Evolutionary conservation across 345 rosid species (phyloP).

Genomic region (Ailanthus altissimus): DNA sequence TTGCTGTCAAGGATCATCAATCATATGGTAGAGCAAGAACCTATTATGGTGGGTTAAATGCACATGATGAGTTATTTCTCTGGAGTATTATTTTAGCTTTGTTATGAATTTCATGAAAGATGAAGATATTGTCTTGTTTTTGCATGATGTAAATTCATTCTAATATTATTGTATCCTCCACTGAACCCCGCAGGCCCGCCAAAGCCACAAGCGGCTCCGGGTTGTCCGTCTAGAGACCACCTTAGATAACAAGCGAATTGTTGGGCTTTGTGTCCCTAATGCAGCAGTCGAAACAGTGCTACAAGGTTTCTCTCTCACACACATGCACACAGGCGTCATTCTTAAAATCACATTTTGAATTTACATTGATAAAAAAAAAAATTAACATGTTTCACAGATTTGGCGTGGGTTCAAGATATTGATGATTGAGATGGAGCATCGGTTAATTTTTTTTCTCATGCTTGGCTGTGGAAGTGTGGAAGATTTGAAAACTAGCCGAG

Average conservation of each 20-base stretch:
- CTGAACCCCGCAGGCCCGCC: constrained; percentile 63
- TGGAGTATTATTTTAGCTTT: not conserved
- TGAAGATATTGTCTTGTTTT: not conserved
- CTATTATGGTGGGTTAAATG: not conserved
- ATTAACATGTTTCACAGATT: constrained; percentile 49
- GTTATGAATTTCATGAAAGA: not conserved
- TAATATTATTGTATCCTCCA: constrained; percentile 12
- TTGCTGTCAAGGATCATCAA: not conserved
- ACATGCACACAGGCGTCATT: not conserved
- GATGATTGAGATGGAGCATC: constrained; percentile 54
- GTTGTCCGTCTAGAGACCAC: constrained; percentile 91
- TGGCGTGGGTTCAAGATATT: constrained; percentile 93
- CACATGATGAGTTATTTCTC: not conserved
- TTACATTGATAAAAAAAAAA: not conserved
- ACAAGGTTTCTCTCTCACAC: constrained; percentile 54
- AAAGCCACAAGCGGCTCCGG: constrained; percentile 82
- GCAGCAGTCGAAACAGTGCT: constrained; percentile 90
- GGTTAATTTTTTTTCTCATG: not conserved
- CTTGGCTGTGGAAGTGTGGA: constrained; percentile 5
- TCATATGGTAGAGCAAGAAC: not conserved
- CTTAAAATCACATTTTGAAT: not conserved
- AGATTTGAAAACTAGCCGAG: constrained; percentile 12
- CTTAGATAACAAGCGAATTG: constrained; percentile 69
- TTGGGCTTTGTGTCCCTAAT: constrained; percentile 89
- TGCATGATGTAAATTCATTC: not conserved